These are phyloP conservation scores for Tricharina praecox DNA, from an alignment of 495 filamentous ascomycete species.

Conservation along the genomic window DNA sequence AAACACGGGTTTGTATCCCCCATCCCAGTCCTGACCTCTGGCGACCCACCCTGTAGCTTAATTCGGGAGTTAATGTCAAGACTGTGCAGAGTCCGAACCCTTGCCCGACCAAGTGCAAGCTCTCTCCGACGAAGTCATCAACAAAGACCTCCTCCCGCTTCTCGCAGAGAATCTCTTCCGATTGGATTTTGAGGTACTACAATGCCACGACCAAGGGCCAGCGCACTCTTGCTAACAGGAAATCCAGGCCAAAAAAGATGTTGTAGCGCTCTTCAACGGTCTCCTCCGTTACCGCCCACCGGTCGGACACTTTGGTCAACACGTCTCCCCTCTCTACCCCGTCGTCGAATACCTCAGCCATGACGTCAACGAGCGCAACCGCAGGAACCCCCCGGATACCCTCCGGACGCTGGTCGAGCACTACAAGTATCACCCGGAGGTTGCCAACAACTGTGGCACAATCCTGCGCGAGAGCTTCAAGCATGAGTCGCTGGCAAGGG, in stretches of 20 bases:
- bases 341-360: constrained; percentile 75
- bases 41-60: neutral
- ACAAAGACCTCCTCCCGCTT: constrained; percentile 72
- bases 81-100: constrained; percentile 53
- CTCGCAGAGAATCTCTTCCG: constrained; percentile 63
- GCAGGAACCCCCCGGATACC: constrained; percentile 69
- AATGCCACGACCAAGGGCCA: neutral
- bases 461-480: constrained; percentile 86
- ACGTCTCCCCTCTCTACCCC: constrained; percentile 26
- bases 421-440: constrained; percentile 66
- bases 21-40: no score
- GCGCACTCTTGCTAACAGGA: no score
- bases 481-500: constrained; percentile 68
- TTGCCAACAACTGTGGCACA: constrained; percentile 79
- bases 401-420: constrained; percentile 75
- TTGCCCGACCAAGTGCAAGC: constrained; percentile 71
- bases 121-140: constrained; percentile 60
- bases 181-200: constrained; percentile 62
- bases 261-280: constrained; percentile 24
- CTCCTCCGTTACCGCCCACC: constrained; percentile 26
- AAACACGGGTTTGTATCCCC: constrained; percentile 45
- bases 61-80: constrained; percentile 2
- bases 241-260: constrained; percentile 41
- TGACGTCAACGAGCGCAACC: constrained; percentile 56
- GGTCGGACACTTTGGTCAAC: neutral